phyloP scores from a whole-genome alignment of 805 yeast genomes.

The Candida multigemmis region DNA sequence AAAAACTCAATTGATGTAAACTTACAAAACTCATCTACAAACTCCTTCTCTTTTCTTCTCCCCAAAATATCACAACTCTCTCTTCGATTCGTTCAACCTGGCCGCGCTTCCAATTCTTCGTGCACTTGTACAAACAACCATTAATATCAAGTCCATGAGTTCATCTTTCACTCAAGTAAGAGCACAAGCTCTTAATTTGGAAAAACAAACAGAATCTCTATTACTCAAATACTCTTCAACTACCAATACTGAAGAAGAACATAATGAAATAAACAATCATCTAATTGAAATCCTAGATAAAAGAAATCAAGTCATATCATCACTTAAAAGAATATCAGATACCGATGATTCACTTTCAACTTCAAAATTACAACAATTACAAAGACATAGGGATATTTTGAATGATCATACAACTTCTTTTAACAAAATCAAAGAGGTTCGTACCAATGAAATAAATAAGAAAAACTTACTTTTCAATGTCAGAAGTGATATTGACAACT shows the following conservation, averaged over 20 bases:
- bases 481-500: conserved; percentile 69
- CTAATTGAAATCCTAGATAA: conserved; percentile 47
- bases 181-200: conserved; percentile 59
- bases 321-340: conserved; percentile 45
- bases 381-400: conserved; percentile 71
- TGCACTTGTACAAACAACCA: no score
- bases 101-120: no score
- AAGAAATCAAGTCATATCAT: conserved; percentile 6
- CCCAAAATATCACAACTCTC: no score
- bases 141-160: no score
- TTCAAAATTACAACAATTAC: conserved; percentile 70
- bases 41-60: no score
- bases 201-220: conserved; percentile 56
- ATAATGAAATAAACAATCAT: conserved; percentile 16
- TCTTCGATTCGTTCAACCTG: no score
- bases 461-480: conserved; percentile 68
- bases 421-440: conserved; percentile 45
- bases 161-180: conserved; percentile 57
- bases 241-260: conserved; percentile 4
- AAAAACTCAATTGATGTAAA: no score
- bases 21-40: no score
- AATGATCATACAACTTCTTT: conserved; percentile 62
- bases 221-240: conserved; percentile 32
- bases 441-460: conserved; percentile 69
- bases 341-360: conserved; percentile 52